phyloP scores from a whole-genome alignment of 768 basidiomycete species.

The Guyanaporus albipodus region DNA sequence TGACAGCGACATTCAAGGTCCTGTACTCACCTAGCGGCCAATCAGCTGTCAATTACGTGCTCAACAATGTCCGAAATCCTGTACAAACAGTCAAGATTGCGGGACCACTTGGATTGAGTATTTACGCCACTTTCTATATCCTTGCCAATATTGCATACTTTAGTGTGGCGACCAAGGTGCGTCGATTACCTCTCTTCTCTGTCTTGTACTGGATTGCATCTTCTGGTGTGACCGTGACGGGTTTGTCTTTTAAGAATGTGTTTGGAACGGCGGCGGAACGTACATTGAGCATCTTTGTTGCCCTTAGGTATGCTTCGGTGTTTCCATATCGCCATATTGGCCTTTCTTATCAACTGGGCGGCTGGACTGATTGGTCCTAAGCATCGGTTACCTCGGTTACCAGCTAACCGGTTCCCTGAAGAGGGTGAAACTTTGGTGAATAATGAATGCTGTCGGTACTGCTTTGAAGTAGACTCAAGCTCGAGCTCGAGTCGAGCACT shows the following conservation, averaged over 20 bases:
- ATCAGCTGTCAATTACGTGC: slow-evolving; percentile 54
- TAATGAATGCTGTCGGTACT: too few species aligned
- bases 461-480: too few species aligned
- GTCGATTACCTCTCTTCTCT: not conserved
- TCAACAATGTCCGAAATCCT: slow-evolving; percentile 59
- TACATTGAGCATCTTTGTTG: slow-evolving; percentile 54
- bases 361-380: too few species aligned
- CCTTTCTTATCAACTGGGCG: too few species aligned
- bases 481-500: too few species aligned
- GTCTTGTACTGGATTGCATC: slow-evolving; percentile 42
- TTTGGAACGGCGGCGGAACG: slow-evolving; percentile 51
- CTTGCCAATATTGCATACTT: slow-evolving; percentile 60
- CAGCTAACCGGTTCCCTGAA: too few species aligned
- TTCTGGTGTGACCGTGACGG: slow-evolving; percentile 53
- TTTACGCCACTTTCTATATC: slow-evolving; percentile 50
- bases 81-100: slow-evolving; percentile 60
- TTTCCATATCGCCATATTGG: too few species aligned
- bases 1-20: slow-evolving; percentile 62
- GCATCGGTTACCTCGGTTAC: too few species aligned
- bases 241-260: slow-evolving; percentile 56
- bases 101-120: slow-evolving; percentile 54
- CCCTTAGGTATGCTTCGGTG: slow-evolving; percentile 40
- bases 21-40: slow-evolving; percentile 48
- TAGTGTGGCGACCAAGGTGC: slow-evolving; percentile 30
- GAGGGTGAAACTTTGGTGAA: too few species aligned